These are phyloP conservation scores for Paracorniculantispora psalliotae DNA, from an alignment of 2,329 filamentous ascomycete genomes.

Conservation along the genomic window DNA sequence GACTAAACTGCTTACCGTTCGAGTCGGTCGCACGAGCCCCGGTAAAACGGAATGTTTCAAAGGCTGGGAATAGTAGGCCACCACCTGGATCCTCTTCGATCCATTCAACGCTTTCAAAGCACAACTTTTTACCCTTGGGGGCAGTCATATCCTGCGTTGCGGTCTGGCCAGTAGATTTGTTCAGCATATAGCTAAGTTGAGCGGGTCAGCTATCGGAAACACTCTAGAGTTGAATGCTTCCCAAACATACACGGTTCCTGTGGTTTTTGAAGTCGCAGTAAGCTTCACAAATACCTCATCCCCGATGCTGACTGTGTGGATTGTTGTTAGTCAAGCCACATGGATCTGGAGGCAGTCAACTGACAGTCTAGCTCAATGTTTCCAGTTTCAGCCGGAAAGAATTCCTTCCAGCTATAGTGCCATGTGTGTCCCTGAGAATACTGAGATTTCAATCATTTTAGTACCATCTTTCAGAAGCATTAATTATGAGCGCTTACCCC, in stretches of 20 bases:
- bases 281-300: neutral
- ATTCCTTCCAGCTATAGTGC: neutral
- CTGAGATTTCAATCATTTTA: neutral
- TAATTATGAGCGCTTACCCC: neutral
- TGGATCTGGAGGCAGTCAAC: neutral
- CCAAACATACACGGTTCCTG: neutral
- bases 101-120: neutral
- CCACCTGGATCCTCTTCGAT: neutral
- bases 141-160: neutral
- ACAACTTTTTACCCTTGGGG: neutral
- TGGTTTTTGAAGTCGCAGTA: neutral
- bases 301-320: neutral
- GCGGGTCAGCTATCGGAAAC: neutral
- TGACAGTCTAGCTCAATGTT: neutral
- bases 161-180: neutral
- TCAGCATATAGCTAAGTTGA: neutral
- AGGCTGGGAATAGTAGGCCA: neutral
- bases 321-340: neutral
- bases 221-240: neutral
- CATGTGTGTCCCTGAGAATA: neutral
- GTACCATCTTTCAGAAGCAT: too few relatives aligned
- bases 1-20: neutral
- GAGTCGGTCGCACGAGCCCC: neutral
- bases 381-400: neutral
- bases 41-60: neutral